These are phyloP conservation scores for Pseudozyma flocculosa DNA, from an alignment of 1,284 basidiomycete genomes.

Conservation along the genomic window DNA sequence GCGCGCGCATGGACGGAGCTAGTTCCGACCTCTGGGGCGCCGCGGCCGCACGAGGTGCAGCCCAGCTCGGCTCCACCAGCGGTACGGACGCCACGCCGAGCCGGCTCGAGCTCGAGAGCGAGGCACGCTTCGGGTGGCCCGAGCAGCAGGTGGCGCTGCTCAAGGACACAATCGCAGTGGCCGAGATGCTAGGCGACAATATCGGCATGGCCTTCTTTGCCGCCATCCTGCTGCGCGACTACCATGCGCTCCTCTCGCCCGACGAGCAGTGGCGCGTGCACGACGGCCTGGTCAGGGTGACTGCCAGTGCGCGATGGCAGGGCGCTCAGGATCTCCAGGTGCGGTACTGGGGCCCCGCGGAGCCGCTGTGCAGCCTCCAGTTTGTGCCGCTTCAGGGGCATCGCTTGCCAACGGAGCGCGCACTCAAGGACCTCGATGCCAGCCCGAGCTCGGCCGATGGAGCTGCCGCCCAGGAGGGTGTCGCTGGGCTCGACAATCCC, in stretches of 20 bases:
- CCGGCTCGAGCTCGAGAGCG: slow-evolving; percentile 26
- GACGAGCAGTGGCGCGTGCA: slow-evolving; percentile 50
- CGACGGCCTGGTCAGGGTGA: slow-evolving; percentile 42
- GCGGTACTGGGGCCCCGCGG: slow-evolving; percentile 59
- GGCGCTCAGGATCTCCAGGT: slow-evolving; percentile 40
- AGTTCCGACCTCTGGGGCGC: not conserved
- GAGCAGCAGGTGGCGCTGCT: slow-evolving; percentile 87
- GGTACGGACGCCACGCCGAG: slow-evolving; percentile 11
- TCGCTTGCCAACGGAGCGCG: slow-evolving; percentile 72
- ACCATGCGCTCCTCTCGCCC: slow-evolving; percentile 18
- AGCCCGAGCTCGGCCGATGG: not conserved
- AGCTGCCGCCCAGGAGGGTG: slow-evolving; percentile 8
- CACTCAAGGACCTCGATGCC: slow-evolving; percentile 12
- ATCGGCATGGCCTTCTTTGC: slow-evolving; percentile 52
- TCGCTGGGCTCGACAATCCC: slow-evolving; percentile 23
- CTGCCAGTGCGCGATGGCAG: slow-evolving; percentile 47
- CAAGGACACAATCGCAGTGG: slow-evolving; percentile 83
- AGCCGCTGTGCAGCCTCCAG: slow-evolving; percentile 75
- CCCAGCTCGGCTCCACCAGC: too few species aligned
- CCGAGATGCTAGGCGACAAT: slow-evolving; percentile 83
- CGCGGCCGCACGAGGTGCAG: too few species aligned
- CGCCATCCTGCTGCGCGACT: slow-evolving; percentile 37
- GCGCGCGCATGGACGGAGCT: slow-evolving; percentile 1
- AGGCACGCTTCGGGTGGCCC: slow-evolving; percentile 75
- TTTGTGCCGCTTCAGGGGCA: slow-evolving; percentile 73